phyloP scores from a whole-genome alignment of 495 filamentous ascomycete species.

The Echria macrotheca region DNA sequence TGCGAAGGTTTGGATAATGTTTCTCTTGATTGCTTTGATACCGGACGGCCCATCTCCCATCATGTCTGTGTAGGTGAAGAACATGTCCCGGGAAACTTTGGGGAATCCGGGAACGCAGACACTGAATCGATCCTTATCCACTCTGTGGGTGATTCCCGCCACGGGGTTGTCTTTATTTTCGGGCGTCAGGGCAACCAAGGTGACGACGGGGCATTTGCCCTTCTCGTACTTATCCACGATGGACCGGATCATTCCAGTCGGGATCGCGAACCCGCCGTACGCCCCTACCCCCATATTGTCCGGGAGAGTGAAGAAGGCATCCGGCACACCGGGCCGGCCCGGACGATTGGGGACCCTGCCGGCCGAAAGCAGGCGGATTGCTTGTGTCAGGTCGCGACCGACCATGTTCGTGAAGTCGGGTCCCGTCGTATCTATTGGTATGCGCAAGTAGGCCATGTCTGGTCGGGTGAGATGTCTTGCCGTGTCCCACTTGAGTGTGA shows the following conservation, averaged over 20 bases:
- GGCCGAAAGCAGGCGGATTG: conserved; percentile 19
- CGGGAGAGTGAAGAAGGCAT: conserved; percentile 17
- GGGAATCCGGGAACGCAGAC: no score
- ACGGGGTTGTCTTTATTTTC: neutral
- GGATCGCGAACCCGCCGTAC: conserved; percentile 22
- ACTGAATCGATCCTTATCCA: no score
- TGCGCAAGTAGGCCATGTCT: conserved; percentile 27
- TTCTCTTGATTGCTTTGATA: no score
- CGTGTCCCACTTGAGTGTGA: conserved; percentile 17
- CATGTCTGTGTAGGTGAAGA: no score
- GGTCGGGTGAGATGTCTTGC: conserved; percentile 10
- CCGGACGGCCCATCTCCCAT: no score
- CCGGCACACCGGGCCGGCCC: conserved; percentile 20
- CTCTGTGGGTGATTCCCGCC: no score
- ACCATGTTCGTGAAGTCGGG: conserved; percentile 16
- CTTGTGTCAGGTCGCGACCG: conserved; percentile 13
- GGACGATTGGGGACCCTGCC: conserved; percentile 18
- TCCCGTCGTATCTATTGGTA: conserved; percentile 9
- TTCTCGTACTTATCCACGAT: neutral
- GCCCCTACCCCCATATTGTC: neutral
- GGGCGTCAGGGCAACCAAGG: neutral
- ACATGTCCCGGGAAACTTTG: no score
- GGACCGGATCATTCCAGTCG: conserved; percentile 2
- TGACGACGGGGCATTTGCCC: neutral
- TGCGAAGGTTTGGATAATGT: no score